Conservation (phyloP, 345 rosid species). For the Hibiscus syriacus region DNA sequence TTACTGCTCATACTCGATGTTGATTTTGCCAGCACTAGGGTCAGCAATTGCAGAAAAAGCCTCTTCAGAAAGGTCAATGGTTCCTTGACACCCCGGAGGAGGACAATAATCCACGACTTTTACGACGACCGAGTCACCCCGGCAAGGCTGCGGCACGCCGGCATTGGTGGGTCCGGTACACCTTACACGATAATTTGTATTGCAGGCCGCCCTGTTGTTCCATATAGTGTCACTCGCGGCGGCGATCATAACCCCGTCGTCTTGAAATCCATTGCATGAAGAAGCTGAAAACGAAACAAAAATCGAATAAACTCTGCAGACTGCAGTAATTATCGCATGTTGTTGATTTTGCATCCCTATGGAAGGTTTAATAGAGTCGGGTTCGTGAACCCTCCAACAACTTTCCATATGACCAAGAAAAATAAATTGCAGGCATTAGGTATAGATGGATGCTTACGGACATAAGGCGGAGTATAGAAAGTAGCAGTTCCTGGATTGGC, state of each 20-base stretch:
- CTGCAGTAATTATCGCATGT: no score
- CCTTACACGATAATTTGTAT: conserved; percentile 24
- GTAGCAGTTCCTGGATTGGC: neutral
- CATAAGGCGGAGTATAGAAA: neutral
- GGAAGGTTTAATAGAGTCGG: no score
- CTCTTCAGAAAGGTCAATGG: conserved; percentile 33
- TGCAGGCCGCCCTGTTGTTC: conserved; percentile 38
- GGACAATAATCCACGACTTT: conserved; percentile 34
- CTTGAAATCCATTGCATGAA: conserved; percentile 19
- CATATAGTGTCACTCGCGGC: conserved; percentile 44
- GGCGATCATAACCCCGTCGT: conserved; percentile 33
- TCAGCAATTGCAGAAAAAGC: conserved; percentile 43
- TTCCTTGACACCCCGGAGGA: conserved; percentile 18
- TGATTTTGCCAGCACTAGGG: conserved; percentile 29
- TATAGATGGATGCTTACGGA: neutral
- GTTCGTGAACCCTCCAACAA: no score
- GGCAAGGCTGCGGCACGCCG: conserved; percentile 33
- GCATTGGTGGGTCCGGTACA: conserved; percentile 30
- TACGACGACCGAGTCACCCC: conserved; percentile 21
- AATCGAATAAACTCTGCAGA: no score
- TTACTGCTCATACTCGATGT: neutral
- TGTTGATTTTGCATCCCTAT: no score
- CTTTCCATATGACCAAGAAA: no score
- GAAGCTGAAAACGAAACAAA: conserved; percentile 23
- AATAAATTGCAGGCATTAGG: no score